These are phyloP conservation scores for Ustilago tritici DNA, from an alignment of 1,284 basidiomycete genomes.

Conservation along the genomic window DNA sequence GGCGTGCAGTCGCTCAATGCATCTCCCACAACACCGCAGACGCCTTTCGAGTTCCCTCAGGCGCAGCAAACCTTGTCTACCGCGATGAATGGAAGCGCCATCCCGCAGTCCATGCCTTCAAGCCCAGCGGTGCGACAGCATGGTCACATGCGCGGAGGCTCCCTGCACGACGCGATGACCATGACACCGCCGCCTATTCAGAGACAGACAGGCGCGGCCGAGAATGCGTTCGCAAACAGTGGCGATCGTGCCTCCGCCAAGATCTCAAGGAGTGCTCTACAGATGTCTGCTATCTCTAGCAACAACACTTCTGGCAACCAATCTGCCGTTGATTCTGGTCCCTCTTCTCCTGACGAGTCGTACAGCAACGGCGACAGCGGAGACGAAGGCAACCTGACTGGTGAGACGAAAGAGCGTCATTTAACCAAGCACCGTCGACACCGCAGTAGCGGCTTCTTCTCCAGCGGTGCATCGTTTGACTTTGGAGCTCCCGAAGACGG, in stretches of 20 bases:
- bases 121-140: slow-evolving; percentile 42
- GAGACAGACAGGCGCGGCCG: slow-evolving; percentile 12
- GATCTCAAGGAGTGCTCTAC: slow-evolving; percentile 41
- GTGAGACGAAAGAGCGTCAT: slow-evolving; percentile 20
- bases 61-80: slow-evolving; percentile 20
- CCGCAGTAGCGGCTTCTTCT: slow-evolving; percentile 52
- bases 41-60: slow-evolving; percentile 50
- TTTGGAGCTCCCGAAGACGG: slow-evolving; percentile 30
- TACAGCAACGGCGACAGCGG: slow-evolving; percentile 51
- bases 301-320: slow-evolving; percentile 30
- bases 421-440: slow-evolving; percentile 51
- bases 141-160: slow-evolving; percentile 39
- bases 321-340: slow-evolving; percentile 46
- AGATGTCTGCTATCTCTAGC: slow-evolving; percentile 50
- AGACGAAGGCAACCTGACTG: slow-evolving; percentile 25
- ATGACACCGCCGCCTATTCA: slow-evolving; percentile 30
- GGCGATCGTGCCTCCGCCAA: slow-evolving; percentile 24
- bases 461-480: slow-evolving; percentile 52
- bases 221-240: slow-evolving; percentile 2
- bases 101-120: slow-evolving; percentile 43
- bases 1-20: slow-evolving; percentile 41
- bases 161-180: slow-evolving; percentile 53
- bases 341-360: slow-evolving; percentile 53
- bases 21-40: slow-evolving; percentile 50
- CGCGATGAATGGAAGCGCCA: slow-evolving; percentile 9